These are phyloP conservation scores for Arthrobotrys sinensis DNA, from an alignment of 2,329 filamentous ascomycete genomes.

Conservation along the genomic window DNA sequence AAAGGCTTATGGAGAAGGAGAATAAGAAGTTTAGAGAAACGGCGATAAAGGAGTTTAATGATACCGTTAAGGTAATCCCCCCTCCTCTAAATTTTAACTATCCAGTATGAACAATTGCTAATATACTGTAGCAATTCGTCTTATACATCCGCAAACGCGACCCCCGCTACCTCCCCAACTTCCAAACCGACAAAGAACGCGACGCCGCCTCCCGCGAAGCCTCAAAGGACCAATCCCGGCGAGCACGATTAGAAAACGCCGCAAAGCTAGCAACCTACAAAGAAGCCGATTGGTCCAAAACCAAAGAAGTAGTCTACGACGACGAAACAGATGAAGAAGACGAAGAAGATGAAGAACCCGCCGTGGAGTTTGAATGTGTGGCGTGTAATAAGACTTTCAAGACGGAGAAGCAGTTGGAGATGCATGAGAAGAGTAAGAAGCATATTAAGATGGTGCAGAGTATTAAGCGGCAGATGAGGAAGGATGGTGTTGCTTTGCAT, in stretches of 20 bases:
- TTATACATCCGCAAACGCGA: constrained; percentile 92
- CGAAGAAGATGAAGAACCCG: constrained; percentile 72
- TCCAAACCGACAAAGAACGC: constrained; percentile 83
- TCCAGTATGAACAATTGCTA: neutral
- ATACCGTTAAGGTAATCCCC: constrained; percentile 75
- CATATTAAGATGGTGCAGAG: constrained; percentile 88
- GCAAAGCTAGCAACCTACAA: constrained; percentile 71
- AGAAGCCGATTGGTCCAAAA: constrained; percentile 65
- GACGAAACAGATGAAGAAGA: constrained; percentile 67
- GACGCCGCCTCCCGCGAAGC: constrained; percentile 83
- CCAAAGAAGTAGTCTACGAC: constrained; percentile 71
- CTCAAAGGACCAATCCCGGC: constrained; percentile 85
- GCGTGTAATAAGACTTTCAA: constrained; percentile 86
- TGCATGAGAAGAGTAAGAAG: constrained; percentile 97
- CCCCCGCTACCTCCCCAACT: constrained; percentile 83
- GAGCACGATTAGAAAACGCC: constrained; percentile 84
- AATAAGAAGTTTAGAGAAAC: constrained; percentile 88
- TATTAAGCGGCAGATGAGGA: constrained; percentile 84
- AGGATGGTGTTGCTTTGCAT: constrained; percentile 78
- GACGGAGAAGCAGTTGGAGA: constrained; percentile 90
- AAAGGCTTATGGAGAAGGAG: constrained; percentile 93
- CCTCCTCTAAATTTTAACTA: neutral
- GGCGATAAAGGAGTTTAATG: constrained; percentile 89
- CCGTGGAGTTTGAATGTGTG: constrained; percentile 80
- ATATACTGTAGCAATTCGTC: constrained; percentile 77